Conservation (phyloP, 805 yeast genomes). For the Clavispora asparagi region DNA sequence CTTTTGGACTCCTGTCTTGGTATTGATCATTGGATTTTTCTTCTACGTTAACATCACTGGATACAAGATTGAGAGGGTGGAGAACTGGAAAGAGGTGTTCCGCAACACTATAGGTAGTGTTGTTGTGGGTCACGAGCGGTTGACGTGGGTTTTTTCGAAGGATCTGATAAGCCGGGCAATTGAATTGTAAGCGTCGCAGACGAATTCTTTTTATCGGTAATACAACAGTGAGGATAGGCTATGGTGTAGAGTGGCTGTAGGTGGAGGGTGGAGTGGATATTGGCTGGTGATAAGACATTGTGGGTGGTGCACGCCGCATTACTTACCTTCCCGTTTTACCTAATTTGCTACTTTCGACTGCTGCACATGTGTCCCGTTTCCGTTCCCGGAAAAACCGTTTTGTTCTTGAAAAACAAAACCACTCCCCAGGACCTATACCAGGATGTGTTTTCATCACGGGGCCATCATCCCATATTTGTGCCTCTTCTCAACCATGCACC, state of each 20-base stretch:
- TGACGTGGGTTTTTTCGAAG: constrained; percentile 31
- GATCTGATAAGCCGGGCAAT: constrained; percentile 1
- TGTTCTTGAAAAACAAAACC: constrained; percentile 74
- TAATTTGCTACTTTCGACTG: not conserved
- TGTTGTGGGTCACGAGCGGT: constrained; percentile 40
- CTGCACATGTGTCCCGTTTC: constrained; percentile 14
- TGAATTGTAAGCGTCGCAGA: not conserved
- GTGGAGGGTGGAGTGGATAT: too few species aligned
- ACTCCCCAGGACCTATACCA: constrained; percentile 65
- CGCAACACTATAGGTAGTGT: constrained; percentile 36
- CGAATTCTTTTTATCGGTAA: not conserved
- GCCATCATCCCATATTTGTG: constrained; percentile 49
- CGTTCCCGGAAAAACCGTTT: constrained; percentile 27
- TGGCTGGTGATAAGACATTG: not conserved
- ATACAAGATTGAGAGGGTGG: constrained; percentile 32
- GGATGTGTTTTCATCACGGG: constrained; percentile 30
- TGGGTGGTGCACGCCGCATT: not conserved
- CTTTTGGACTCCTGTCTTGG: constrained; percentile 83
- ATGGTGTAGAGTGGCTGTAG: too few species aligned
- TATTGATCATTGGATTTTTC: constrained; percentile 49
- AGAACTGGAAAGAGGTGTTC: constrained; percentile 26
- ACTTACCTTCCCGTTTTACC: not conserved
- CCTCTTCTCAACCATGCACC: constrained; percentile 71
- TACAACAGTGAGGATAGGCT: not conserved
- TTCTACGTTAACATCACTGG: constrained; percentile 40